Conservation (phyloP, 257 asterid genomes). For the Coffea canephora region DNA sequence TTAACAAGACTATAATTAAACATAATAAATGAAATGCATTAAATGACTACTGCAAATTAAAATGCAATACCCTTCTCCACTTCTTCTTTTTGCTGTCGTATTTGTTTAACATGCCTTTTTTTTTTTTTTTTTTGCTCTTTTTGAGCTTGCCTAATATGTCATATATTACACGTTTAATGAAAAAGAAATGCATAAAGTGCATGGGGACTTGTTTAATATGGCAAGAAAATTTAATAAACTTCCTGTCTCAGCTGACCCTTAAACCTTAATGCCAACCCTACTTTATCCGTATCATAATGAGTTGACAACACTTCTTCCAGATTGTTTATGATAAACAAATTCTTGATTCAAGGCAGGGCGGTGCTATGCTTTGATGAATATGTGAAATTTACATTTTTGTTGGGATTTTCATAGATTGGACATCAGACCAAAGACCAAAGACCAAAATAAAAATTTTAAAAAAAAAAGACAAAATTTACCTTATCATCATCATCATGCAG, state of each 20-base stretch:
- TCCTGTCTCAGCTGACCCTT: neutral
- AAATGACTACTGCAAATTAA: too few species aligned
- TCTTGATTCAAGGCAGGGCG: neutral
- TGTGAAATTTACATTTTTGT: neutral
- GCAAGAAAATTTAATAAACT: neutral
- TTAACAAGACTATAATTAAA: too few species aligned
- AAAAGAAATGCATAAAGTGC: neutral
- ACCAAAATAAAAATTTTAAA: too few species aligned
- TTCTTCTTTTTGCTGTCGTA: too few species aligned
- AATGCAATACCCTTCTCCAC: too few species aligned
- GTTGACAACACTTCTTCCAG: neutral
- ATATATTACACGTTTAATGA: neutral
- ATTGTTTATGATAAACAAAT: neutral
- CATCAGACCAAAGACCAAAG: neutral
- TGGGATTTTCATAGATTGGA: neutral
- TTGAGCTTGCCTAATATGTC: neutral
- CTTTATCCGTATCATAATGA: neutral
- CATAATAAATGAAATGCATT: too few species aligned
- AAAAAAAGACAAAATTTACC: too few species aligned
- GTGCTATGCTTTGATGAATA: too few species aligned
- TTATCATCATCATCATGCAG: neutral
- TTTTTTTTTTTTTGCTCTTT: too few species aligned
- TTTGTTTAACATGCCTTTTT: neutral
- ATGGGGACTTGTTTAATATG: neutral
- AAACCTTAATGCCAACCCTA: neutral